Evolutionary conservation across 345 rosid genomes (phyloP), one percentile per base, ranked within the genome.

Genomic region (Syzygium jambos): DNA sequence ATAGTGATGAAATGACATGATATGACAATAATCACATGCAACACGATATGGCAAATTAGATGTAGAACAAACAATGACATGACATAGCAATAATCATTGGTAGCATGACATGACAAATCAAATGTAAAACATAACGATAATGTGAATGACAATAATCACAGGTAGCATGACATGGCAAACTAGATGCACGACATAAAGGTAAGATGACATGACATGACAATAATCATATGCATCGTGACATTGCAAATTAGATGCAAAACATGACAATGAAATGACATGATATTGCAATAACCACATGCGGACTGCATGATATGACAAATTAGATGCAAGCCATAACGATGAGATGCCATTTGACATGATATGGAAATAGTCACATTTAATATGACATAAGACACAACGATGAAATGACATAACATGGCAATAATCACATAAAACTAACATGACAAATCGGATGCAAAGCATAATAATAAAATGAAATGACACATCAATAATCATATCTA

Each of bases 381-480:
- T 55, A 0, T 21, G 0, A 55, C 23, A 27, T 55, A 55, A 55
- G 27, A 55, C 59, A 55, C 23, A 55, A 55, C 11, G 27, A 55
- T 55, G 27, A 55, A 55, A 22, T 22, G 59, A 55, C 59, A 55
- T 55, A 27, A 55, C 0, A 38, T 38, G 41, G 41, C 41, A 38
- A 38, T 38, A 38, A 38, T 38, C 41, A 38, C 41, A 38, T 22
- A 5, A 0, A 0, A 0, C 0, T 55, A 55, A 55, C 59, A 22
- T 55, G 23, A 27, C 27, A 0, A 55, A 22, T 55, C 2, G 23
- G 21, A 9, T 55, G 59, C 25, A 22, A 55, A 55, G 4, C 57
- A 54, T 54, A 54, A 55, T 3, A 55, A 55, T 55, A 38, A 38
- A 38, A 38, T 38, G 3, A 38, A 3, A 51, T 12, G 52, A 51